Conservation (phyloP, 495 filamentous ascomycete species). For the Lepidopterella palustris region DNA sequence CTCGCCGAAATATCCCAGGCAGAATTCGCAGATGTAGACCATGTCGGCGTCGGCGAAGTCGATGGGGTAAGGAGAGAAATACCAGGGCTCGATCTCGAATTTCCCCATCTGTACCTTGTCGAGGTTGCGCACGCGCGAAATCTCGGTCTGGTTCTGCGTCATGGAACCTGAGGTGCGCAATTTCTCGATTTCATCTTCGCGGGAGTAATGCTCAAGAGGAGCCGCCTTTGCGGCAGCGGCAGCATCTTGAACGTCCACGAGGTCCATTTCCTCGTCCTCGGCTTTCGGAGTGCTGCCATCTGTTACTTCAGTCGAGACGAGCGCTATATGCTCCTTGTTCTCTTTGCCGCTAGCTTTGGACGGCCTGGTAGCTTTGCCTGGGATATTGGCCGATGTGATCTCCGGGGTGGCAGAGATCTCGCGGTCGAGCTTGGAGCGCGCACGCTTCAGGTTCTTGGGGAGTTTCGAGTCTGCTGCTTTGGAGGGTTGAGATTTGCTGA, state of each 20-base stretch:
- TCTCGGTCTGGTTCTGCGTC: constrained; percentile 97
- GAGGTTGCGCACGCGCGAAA: constrained; percentile 92
- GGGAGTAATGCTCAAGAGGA: constrained; percentile 54
- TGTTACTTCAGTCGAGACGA: constrained; percentile 43
- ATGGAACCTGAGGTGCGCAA: constrained; percentile 89
- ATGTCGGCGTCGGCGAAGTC: constrained; percentile 77
- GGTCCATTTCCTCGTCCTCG: constrained; percentile 55
- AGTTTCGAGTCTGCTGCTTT: constrained; percentile 40
- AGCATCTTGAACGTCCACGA: constrained; percentile 60
- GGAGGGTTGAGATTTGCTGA: constrained; percentile 25
- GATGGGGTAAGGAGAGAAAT: constrained; percentile 94
- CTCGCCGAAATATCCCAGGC: constrained; percentile 81
- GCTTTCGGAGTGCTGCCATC: constrained; percentile 47
- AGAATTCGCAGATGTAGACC: constrained; percentile 97
- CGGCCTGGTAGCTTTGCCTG: constrained; percentile 47
- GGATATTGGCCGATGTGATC: constrained; percentile 41
- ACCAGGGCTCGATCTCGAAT: constrained; percentile 92
- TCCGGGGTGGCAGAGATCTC: constrained; percentile 54
- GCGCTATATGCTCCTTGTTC: constrained; percentile 50
- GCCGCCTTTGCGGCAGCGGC: constrained; percentile 47
- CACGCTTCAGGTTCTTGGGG: constrained; percentile 50
- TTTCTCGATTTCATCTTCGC: constrained; percentile 93
- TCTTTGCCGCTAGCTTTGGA: constrained; percentile 60
- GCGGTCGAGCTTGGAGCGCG: constrained; percentile 45
- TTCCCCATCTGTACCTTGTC: constrained; percentile 88